Evolutionary conservation across 495 filamentous ascomycete genomes (phyloP), one percentile per base, ranked within the genome.

Genomic region (Coniosporium apollinis): DNA sequence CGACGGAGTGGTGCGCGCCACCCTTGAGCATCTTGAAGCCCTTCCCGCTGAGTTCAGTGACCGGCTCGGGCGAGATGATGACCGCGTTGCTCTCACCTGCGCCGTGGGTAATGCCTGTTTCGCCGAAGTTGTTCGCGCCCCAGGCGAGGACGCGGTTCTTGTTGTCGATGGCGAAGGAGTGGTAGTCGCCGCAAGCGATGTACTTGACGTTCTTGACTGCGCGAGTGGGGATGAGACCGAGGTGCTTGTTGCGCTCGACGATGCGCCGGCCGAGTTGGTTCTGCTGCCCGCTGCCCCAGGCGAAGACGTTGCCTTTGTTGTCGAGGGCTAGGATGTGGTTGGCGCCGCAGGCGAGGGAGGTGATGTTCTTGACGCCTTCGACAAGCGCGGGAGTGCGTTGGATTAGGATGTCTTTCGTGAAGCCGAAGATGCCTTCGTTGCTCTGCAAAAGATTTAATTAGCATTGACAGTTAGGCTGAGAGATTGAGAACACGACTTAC

Each of bases 61-160:
- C 73, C 11, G 70, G 50, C 9, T 66, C 65, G 1, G 78, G 75
- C 29, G 63, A 62, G 5, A 64, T 54, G 33, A 79, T 61, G 25
- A 63, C 60, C 20, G 72, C 67, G 36, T 64, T 66, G 37, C 74
- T 66, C 16, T 74, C 66, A 38, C 84, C 83, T 17, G 74, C 82
- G 31, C 70, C 67, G 9, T 71, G 67, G 9, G 63, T 61, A 35
- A 83, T 66, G 29, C 81, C 89, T 7, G 76, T 81, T 54, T 87
- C 75, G 30, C 76, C 79, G 50, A 79, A 92, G 51, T 75, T 82
- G 59, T 94, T 96, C 22, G 84, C 57, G 4, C 86, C 87, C 83
- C 85, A 96, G 15, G 74, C 64, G 55, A 70, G 87, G 38, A 89
- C 74, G 20, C 74, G 66, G 22, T 70, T 75, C 25, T 74, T 67